Evolutionary conservation across 163 green algal genomes (phyloP).

Genomic region (Chlorella variabilis): DNA sequence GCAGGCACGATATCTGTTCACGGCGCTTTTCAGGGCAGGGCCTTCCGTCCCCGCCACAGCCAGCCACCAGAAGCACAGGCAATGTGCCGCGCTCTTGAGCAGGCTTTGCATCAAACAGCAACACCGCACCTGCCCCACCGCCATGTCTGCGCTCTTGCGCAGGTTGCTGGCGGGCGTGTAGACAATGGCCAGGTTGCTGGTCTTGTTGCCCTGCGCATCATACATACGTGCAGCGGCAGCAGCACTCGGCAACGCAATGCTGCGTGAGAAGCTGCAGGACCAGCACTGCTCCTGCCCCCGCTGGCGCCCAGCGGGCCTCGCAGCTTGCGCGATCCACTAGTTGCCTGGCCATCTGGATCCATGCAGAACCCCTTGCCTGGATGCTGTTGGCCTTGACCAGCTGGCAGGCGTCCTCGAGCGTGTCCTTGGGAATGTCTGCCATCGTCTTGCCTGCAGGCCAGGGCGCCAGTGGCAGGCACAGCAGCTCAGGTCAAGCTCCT

Average conservation of each 20-base stretch:
- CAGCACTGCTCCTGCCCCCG: no score
- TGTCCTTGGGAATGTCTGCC: constrained; percentile 84
- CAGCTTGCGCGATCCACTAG: no score
- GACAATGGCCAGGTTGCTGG: constrained; percentile 76
- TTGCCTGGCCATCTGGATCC: no score
- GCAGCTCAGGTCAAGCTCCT: neutral
- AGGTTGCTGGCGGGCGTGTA: constrained; percentile 97
- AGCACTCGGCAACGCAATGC: neutral
- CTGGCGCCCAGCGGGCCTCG: no score
- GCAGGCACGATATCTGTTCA: neutral
- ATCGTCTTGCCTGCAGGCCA: constrained; percentile 56
- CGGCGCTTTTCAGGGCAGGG: no score
- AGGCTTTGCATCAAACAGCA: neutral
- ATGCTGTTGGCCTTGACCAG: constrained; percentile 99
- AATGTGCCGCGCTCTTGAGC: no score
- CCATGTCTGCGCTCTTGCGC: constrained; percentile 92
- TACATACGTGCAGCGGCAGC: neutral
- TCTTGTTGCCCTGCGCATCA: constrained; percentile 70
- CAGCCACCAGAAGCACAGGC: no score
- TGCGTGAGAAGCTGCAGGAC: no score
- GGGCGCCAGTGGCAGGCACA: no score
- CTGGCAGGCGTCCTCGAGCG: constrained; percentile 90
- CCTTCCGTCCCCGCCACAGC: no score
- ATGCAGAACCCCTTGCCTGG: constrained; percentile 54
- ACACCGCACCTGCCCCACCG: constrained; percentile 86